These are phyloP conservation scores for Paecilomyces niveus DNA, from an alignment of 2,329 filamentous ascomycete species.

Conservation along the genomic window DNA sequence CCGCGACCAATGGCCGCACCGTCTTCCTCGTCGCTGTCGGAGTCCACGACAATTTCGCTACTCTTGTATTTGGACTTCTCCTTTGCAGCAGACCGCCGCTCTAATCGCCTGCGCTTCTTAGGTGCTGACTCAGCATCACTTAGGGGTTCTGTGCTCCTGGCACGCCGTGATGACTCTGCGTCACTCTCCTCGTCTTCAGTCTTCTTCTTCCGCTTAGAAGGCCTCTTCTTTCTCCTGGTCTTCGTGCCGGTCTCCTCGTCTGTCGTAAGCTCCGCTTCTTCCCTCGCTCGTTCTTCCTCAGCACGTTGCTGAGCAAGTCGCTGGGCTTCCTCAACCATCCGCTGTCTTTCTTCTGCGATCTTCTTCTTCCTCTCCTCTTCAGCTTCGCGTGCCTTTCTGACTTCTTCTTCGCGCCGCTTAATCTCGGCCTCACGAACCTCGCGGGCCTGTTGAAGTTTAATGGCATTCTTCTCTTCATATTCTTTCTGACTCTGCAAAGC, in stretches of 20 bases:
- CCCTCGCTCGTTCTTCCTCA: constrained; percentile 61
- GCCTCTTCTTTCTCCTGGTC: constrained; percentile 65
- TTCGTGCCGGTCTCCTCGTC: constrained; percentile 77
- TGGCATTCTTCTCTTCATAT: constrained; percentile 88
- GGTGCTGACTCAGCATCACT: constrained; percentile 32
- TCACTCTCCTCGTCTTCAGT: constrained; percentile 39
- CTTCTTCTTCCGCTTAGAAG: constrained; percentile 58
- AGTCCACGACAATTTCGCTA: constrained; percentile 73
- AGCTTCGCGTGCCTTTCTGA: constrained; percentile 58
- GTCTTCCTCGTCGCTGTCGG: constrained; percentile 52
- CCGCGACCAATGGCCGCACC: constrained; percentile 18
- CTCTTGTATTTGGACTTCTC: constrained; percentile 69
- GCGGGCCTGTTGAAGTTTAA: constrained; percentile 74
- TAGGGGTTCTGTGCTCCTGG: constrained; percentile 22
- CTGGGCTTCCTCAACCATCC: constrained; percentile 69
- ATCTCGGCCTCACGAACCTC: constrained; percentile 75
- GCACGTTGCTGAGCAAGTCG: constrained; percentile 62
- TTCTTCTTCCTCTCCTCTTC: constrained; percentile 70
- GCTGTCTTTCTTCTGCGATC: constrained; percentile 77
- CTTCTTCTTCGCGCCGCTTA: constrained; percentile 68
- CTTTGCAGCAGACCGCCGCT: constrained; percentile 42
- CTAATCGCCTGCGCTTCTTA: constrained; percentile 56
- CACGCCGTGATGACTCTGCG: constrained; percentile 18
- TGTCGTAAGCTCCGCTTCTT: constrained; percentile 72
- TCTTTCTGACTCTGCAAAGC: constrained; percentile 77